Conservation (phyloP, 768 basidiomycete species). For the Termitomyces sp. region DNA sequence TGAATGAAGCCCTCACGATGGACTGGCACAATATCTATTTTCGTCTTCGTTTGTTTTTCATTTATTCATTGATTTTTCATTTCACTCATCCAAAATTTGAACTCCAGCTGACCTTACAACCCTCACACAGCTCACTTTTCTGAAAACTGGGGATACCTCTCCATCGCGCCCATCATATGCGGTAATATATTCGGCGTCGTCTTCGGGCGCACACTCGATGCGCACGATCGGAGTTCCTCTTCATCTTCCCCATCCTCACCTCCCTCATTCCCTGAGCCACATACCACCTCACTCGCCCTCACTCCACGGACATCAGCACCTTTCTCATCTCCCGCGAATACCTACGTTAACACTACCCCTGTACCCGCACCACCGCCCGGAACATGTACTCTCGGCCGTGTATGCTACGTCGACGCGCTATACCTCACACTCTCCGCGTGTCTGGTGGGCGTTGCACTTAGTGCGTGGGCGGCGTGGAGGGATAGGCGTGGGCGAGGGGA, state of each 20-base stretch:
- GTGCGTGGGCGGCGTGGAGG: conserved; percentile 46
- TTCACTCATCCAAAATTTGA: neutral
- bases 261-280: conserved; percentile 49
- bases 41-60: neutral
- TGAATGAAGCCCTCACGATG: neutral
- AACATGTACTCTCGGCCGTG: conserved; percentile 46
- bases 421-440: conserved; percentile 47
- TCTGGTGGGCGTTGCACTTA: conserved; percentile 38
- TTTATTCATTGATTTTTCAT: neutral
- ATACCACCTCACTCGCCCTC: conserved; percentile 25
- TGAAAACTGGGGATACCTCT: conserved; percentile 83
- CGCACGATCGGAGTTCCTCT: conserved; percentile 35
- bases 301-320: neutral
- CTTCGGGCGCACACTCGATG: conserved; percentile 79
- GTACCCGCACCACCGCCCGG: conserved; percentile 16
- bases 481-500: conserved; percentile 30
- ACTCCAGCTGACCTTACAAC: neutral
- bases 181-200: conserved; percentile 82
- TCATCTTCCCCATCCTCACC: neutral
- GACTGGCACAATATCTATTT: too few relatives aligned
- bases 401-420: conserved; percentile 57
- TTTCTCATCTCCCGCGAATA: neutral
- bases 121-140: conserved; percentile 55
- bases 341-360: conserved; percentile 11
- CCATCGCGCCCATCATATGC: conserved; percentile 68